A percentile compares a stretch with the other conserved stretches of the same genome.
These are phyloP conservation scores for Paracoccidioides lutzii DNA, from an alignment of 2,329 filamentous ascomycete species.

Conservation along the genomic window DNA sequence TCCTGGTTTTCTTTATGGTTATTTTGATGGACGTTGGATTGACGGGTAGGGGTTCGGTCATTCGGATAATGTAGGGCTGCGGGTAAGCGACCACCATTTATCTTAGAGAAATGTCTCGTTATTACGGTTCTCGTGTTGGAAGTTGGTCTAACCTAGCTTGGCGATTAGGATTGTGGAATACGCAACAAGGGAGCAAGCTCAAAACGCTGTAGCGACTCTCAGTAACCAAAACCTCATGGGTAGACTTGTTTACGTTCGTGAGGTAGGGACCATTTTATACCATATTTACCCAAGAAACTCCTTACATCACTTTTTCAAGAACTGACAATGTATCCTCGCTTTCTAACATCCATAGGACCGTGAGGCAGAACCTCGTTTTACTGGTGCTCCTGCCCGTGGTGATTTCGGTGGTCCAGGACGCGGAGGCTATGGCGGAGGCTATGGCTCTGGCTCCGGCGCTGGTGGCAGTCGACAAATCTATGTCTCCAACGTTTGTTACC, in stretches of 20 bases:
- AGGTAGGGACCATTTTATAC: conserved; percentile 43
- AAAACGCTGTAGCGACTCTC: conserved; percentile 90
- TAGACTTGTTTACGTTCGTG: conserved; percentile 93
- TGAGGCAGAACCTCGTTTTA: conserved; percentile 94
- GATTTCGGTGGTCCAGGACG: conserved; percentile 45
- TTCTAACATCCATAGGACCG: conserved; percentile 58
- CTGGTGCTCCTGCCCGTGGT: conserved; percentile 56
- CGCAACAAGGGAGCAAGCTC: conserved; percentile 97
- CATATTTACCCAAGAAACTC: background rate
- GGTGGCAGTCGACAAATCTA: conserved; percentile 82
- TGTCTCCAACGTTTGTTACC: conserved; percentile 84
- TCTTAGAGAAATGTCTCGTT: background rate
- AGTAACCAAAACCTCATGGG: conserved; percentile 99
- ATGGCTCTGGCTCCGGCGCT: conserved; percentile 36
- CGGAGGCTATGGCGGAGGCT: conserved; percentile 39
- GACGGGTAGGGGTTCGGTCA: conserved; percentile 94
- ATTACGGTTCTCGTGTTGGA: background rate
- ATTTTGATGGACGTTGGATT: conserved; percentile 89
- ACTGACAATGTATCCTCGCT: conserved; percentile 3
- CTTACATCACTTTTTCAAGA: conserved; percentile 1
- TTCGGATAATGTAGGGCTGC: conserved; percentile 95
- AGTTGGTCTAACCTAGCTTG: conserved; percentile 5
- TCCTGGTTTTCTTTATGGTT: conserved; percentile 43
- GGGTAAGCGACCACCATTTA: conserved; percentile 53
- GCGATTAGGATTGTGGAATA: conserved; percentile 92